Evolutionary conservation across 768 basidiomycete genomes (phyloP), one percentile per base, ranked within the genome.

Genomic region (Lentinula raphanica): DNA sequence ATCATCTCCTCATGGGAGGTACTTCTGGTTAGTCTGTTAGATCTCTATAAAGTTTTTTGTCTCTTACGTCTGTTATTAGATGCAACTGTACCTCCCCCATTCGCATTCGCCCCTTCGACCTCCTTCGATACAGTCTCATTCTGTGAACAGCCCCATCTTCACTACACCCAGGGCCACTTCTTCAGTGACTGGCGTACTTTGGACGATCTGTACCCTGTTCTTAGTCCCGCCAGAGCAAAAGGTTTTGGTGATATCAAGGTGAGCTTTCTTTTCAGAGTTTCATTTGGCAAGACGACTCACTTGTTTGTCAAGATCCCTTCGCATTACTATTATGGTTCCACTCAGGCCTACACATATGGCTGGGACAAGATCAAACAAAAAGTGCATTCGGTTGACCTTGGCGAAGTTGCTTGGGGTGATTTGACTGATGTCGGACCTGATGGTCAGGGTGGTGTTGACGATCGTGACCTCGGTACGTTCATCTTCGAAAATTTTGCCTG

Each of bases 141-240:
- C 67, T 99, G 97, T 71, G 66, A 74, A 29, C 76, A 83, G 31
- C 94, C 96, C 0, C 88, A 91, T 73, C 86, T 89, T 21, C 94
- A 88, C 63, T 86, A 90, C 66, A 80, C 81, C 28, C 97, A 98
- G 68, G 94, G 95, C 9, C 94, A 94, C 71, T 98, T 97, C 72
- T 98, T 97, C 81, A 92, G 92, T 17, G 96, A 99, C 71, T 97
- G 93, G 91, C 79, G 95, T 23, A 90, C 88, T 0, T 86, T 98
- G 58, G 83, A 90, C 12, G 83, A 83, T 1, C 78, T 96, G n/a
- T 95, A 92, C 70, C 97, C 97, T 5, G 83, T 99, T 25, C 91
- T 99, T 72, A 94, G 93, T 2, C 94, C 96, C 2, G 91, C 94
- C 0, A 93, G 90, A 66, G 86, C 88, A 0, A 76, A 76, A 36